Percentiles rank a stretch among this genome's conserved stretches.
phyloP scores from a whole-genome alignment of 768 basidiomycete genomes.

The Xerocomellus chrysenteron region DNA sequence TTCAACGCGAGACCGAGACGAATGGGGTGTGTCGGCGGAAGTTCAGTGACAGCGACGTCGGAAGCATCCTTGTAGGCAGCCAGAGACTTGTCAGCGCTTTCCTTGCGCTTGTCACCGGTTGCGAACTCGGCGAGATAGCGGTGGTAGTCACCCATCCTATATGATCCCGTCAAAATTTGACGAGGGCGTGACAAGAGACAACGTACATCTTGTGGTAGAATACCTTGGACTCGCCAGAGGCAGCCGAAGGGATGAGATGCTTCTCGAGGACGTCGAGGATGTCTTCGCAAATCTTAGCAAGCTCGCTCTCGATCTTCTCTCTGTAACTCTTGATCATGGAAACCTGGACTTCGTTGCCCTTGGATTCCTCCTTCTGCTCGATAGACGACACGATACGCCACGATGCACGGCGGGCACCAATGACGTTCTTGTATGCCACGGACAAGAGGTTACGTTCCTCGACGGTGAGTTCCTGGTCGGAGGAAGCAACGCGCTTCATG shows the following conservation, averaged over 20 bases:
- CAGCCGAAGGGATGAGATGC: conserved; percentile 96
- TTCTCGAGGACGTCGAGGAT: conserved; percentile 97
- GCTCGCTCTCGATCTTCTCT: conserved; percentile 96
- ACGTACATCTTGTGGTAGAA: conserved; percentile 99
- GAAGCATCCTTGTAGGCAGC: conserved; percentile 98
- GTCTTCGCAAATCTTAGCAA: conserved; percentile 98
- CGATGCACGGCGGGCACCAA: conserved; percentile 95
- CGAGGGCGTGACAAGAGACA: neutral
- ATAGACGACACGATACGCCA: conserved; percentile 99
- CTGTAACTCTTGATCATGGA: conserved; percentile 97
- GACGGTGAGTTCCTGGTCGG: conserved; percentile 96
- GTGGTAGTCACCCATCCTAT: conserved; percentile 99
- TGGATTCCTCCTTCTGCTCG: conserved; percentile 98
- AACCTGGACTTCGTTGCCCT: conserved; percentile 95
- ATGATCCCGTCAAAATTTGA: conserved; percentile 13
- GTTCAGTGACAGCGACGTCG: conserved; percentile 93
- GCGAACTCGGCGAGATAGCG: conserved; percentile 99
- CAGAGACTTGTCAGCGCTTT: conserved; percentile 95
- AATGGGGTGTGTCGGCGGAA: conserved; percentile 95
- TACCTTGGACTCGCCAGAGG: conserved; percentile 95
- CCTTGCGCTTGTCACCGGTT: conserved; percentile 95
- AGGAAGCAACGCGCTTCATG: conserved; percentile 98
- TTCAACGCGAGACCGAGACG: conserved; percentile 98
- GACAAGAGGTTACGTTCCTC: conserved; percentile 98
- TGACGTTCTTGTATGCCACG: conserved; percentile 99